phyloP scores from a whole-genome alignment of 2,329 filamentous ascomycete genomes.

The Chlorencoelia australis region DNA sequence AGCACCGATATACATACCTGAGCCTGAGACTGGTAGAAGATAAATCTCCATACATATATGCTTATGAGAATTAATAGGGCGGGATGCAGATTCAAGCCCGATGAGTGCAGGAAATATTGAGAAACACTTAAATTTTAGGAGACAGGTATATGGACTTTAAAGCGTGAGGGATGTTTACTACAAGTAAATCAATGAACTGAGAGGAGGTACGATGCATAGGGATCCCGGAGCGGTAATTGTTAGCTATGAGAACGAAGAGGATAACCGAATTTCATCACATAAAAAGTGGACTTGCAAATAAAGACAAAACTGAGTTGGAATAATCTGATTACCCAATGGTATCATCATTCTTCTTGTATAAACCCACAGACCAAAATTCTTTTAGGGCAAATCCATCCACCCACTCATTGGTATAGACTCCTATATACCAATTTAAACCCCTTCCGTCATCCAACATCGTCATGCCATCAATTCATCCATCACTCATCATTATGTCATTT shows the following conservation, averaged over 20 bases:
- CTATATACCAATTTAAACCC: too few relatives aligned
- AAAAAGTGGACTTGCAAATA: too few relatives aligned
- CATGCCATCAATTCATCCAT: neutral
- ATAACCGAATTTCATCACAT: too few relatives aligned
- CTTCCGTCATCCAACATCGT: too few relatives aligned
- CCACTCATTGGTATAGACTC: too few relatives aligned
- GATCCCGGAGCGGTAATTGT: too few relatives aligned
- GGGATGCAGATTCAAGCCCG: neutral
- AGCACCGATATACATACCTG: too few relatives aligned
- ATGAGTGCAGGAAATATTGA: neutral
- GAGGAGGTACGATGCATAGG: neutral
- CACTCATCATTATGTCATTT: neutral
- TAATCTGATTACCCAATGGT: neutral
- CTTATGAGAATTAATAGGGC: too few relatives aligned
- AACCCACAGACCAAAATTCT: neutral
- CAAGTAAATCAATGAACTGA: neutral
- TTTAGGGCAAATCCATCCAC: neutral
- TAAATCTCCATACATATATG: neutral
- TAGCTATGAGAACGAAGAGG: neutral
- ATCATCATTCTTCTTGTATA: neutral
- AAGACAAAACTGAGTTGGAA: neutral
- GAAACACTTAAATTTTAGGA: neutral
- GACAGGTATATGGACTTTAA: constrained; percentile 2
- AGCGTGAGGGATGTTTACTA: neutral
- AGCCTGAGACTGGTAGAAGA: neutral